These are phyloP conservation scores for Hansenula sp. DNA, from an alignment of 1,139 yeast species.

Conservation along the genomic window DNA sequence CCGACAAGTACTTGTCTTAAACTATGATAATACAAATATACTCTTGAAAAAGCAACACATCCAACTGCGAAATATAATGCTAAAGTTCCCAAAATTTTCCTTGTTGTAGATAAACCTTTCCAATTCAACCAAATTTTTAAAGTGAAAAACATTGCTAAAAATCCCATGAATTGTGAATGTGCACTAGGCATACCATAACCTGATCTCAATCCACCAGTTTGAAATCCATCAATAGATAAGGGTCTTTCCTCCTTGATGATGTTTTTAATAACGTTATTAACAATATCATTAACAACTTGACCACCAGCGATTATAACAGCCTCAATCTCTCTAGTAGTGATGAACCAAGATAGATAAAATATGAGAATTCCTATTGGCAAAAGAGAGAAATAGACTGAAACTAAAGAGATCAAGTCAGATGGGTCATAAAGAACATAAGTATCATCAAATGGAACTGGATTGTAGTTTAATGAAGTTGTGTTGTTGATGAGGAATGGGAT, in stretches of 20 bases:
- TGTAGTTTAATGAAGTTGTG: conserved; percentile 3
- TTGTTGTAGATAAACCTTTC: conserved; percentile 28
- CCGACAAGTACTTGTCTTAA: conserved; percentile 74
- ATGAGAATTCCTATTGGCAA: conserved; percentile 81
- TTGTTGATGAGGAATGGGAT: background rate
- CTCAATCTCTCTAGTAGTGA: conserved; percentile 79
- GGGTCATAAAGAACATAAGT: conserved; percentile 83
- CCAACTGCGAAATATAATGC: conserved; percentile 28
- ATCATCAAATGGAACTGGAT: conserved; percentile 40
- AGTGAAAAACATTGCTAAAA: conserved; percentile 61
- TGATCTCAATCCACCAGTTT: conserved; percentile 40
- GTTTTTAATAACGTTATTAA: conserved; percentile 66
- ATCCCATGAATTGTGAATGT: conserved; percentile 94
- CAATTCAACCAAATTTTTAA: conserved; percentile 45
- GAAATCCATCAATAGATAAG: conserved; percentile 45
- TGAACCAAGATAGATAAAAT: conserved; percentile 80
- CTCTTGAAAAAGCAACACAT: conserved; percentile 69
- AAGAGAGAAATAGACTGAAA: conserved; percentile 70
- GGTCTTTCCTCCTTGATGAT: conserved; percentile 76
- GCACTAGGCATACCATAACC: conserved; percentile 98
- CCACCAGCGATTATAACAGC: conserved; percentile 83
- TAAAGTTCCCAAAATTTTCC: conserved; percentile 25
- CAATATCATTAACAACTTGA: conserved; percentile 72
- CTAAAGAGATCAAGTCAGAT: conserved; percentile 52
- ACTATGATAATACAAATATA: conserved; percentile 77